Conservation (phyloP, 306 rosid genomes). For the Styphnolobium japonicum region DNA sequence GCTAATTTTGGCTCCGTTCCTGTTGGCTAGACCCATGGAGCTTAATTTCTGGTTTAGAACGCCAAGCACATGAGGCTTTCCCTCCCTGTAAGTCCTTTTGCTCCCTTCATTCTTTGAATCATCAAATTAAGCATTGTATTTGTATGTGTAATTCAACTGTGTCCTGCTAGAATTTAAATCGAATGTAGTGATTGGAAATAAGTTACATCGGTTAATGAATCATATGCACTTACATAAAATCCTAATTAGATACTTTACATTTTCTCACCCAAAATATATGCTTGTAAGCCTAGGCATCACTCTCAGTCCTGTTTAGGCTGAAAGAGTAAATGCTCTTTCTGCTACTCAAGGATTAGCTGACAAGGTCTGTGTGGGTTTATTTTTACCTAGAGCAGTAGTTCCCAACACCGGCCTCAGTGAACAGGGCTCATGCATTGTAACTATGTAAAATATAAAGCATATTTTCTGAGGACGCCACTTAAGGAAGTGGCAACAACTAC, state of each 20-base stretch:
- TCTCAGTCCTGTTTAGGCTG: slow-evolving; percentile 62
- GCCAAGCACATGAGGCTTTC: slow-evolving; percentile 80
- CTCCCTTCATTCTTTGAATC: not conserved
- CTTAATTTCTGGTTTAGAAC: slow-evolving; percentile 94
- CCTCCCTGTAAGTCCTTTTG: slow-evolving; percentile 66
- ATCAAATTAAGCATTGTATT: not conserved
- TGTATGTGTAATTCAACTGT: not conserved
- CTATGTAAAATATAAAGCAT: not conserved
- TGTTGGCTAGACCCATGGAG: slow-evolving; percentile 96
- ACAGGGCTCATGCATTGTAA: slow-evolving; percentile 24
- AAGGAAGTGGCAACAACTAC: not conserved
- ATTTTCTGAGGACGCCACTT: not conserved
- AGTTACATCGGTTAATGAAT: too few species aligned
- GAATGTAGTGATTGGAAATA: not conserved
- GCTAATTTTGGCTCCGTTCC: slow-evolving; percentile 88
- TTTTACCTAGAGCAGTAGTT: not conserved
- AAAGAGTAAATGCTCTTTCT: slow-evolving; percentile 57
- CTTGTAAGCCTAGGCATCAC: slow-evolving; percentile 47
- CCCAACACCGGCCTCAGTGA: slow-evolving; percentile 31
- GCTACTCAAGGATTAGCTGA: slow-evolving; percentile 43
- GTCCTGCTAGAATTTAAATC: not conserved
- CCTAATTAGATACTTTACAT: too few species aligned
- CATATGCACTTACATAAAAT: too few species aligned
- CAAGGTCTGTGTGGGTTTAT: slow-evolving; percentile 23
- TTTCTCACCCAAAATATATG: not conserved